phyloP scores from a whole-genome alignment of 768 basidiomycete species.

The Naematelia encephala region DNA sequence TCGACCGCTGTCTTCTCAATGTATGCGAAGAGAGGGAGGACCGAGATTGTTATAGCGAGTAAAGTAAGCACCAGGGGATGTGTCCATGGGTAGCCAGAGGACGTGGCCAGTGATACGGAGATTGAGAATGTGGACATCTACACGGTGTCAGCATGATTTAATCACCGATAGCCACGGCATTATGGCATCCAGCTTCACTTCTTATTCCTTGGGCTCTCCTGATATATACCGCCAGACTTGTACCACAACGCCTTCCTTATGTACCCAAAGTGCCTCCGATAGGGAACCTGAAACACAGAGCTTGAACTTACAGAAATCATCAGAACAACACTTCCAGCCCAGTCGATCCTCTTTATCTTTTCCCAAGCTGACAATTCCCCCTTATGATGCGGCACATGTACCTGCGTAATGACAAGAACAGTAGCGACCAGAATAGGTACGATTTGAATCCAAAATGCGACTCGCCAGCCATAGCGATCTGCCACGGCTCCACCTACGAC shows the following conservation, averaged over 20 bases:
- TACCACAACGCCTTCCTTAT: no score
- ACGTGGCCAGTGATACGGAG: slow-evolving; percentile 32
- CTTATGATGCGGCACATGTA: slow-evolving; percentile 28
- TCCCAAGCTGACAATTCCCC: slow-evolving; percentile 23
- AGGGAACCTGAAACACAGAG: neutral
- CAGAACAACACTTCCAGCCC: slow-evolving; percentile 31
- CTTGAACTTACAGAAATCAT: slow-evolving; percentile 30
- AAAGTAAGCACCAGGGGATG: slow-evolving; percentile 29
- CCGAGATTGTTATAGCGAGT: slow-evolving; percentile 9
- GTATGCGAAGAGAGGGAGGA: slow-evolving; percentile 25
- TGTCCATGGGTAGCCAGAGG: slow-evolving; percentile 26
- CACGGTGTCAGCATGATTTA: no score
- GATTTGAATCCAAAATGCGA: slow-evolving; percentile 39
- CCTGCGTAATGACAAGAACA: slow-evolving; percentile 30
- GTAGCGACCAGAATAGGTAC: slow-evolving; percentile 28
- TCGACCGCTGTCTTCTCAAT: slow-evolving; percentile 32
- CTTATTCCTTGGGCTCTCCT: no score
- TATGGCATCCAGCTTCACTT: no score
- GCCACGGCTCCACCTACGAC: slow-evolving; percentile 37
- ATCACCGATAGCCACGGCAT: no score
- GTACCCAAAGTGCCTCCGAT: neutral
- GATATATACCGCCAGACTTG: no score
- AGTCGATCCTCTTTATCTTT: slow-evolving; percentile 39
- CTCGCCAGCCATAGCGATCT: slow-evolving; percentile 39
- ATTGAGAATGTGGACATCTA: slow-evolving; percentile 30